Conservation (phyloP, 176 grass and related monocot genomes). For the Triticum turgidum region DNA sequence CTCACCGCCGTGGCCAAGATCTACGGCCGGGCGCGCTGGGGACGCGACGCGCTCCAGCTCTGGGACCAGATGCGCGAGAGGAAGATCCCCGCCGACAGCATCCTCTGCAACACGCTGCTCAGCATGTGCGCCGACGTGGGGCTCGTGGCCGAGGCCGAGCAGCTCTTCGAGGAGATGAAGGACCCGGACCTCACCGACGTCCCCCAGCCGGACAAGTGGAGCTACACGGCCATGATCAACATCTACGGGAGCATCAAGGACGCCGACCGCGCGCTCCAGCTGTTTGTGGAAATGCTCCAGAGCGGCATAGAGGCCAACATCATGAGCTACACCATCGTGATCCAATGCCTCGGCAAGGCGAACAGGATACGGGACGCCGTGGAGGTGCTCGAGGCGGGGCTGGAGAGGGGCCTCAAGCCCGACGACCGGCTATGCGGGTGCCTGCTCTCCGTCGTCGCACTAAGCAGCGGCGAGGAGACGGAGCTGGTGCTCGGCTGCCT, state of each 20-base stretch:
- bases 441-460: slow-evolving; percentile 66
- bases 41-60: slow-evolving; percentile 70
- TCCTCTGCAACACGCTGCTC: slow-evolving; percentile 87
- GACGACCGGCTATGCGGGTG: slow-evolving; percentile 81
- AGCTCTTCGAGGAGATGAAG: slow-evolving; percentile 88
- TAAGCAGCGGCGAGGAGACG: slow-evolving; percentile 50
- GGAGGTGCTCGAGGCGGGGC: slow-evolving; percentile 45
- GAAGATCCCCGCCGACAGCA: slow-evolving; percentile 70
- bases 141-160: slow-evolving; percentile 63
- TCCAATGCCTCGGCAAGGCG: slow-evolving; percentile 77
- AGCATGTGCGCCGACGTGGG: slow-evolving; percentile 94
- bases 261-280: slow-evolving; percentile 46
- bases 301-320: slow-evolving; percentile 59
- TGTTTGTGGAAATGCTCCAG: slow-evolving; percentile 74
- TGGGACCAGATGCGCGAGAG: slow-evolving; percentile 65
- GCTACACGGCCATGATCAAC: slow-evolving; percentile 92
- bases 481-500: slow-evolving; percentile 56
- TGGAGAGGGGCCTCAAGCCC: slow-evolving; percentile 48
- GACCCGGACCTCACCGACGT: not conserved
- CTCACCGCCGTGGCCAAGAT: slow-evolving; percentile 84
- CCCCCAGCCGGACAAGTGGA: slow-evolving; percentile 71
- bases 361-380: slow-evolving; percentile 51
- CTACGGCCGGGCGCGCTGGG: slow-evolving; percentile 77
- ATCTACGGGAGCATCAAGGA: slow-evolving; percentile 74
- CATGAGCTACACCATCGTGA: slow-evolving; percentile 90